phyloP scores from a whole-genome alignment of 2,329 filamentous ascomycete species.

The Paecilomyces dactylethromorphus region DNA sequence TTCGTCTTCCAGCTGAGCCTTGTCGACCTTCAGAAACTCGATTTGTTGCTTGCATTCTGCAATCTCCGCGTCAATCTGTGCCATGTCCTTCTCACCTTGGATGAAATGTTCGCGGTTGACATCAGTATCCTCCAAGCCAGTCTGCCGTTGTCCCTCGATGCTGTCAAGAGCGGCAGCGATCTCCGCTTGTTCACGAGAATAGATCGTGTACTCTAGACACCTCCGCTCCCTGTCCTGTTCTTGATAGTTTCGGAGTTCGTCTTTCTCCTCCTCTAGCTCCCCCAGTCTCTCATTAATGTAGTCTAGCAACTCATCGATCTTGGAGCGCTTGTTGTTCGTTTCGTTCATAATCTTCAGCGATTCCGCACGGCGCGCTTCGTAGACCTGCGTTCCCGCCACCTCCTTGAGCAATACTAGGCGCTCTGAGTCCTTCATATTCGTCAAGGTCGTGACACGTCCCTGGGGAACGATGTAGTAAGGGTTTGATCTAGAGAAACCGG shows the following conservation, averaged over 20 bases:
- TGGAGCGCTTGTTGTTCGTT: slow-evolving; percentile 86
- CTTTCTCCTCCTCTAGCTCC: slow-evolving; percentile 94
- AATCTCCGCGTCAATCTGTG: slow-evolving; percentile 70
- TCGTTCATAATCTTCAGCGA: slow-evolving; percentile 96
- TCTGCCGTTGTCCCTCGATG: slow-evolving; percentile 74
- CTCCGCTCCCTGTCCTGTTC: slow-evolving; percentile 88
- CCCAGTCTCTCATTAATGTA: slow-evolving; percentile 85
- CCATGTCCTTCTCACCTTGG: slow-evolving; percentile 71
- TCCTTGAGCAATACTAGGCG: slow-evolving; percentile 87
- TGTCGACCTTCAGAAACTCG: slow-evolving; percentile 77
- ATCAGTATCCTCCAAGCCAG: slow-evolving; percentile 77
- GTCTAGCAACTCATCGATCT: slow-evolving; percentile 86
- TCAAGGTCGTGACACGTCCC: slow-evolving; percentile 88
- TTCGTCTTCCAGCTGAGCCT: slow-evolving; percentile 82
- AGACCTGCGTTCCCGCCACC: slow-evolving; percentile 96
- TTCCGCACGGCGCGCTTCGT: slow-evolving; percentile 84
- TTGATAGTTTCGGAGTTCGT: slow-evolving; percentile 88
- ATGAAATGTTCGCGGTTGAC: slow-evolving; percentile 70
- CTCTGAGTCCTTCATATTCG: slow-evolving; percentile 97
- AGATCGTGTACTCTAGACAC: slow-evolving; percentile 90
- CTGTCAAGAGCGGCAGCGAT: slow-evolving; percentile 71
- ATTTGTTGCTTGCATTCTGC: slow-evolving; percentile 73
- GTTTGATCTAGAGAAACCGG: slow-evolving; percentile 93
- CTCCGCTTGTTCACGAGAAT: slow-evolving; percentile 79
- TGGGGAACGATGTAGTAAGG: slow-evolving; percentile 99